phyloP scores from a whole-genome alignment of 2,329 filamentous ascomycete species.

The Thelonectria olida region DNA sequence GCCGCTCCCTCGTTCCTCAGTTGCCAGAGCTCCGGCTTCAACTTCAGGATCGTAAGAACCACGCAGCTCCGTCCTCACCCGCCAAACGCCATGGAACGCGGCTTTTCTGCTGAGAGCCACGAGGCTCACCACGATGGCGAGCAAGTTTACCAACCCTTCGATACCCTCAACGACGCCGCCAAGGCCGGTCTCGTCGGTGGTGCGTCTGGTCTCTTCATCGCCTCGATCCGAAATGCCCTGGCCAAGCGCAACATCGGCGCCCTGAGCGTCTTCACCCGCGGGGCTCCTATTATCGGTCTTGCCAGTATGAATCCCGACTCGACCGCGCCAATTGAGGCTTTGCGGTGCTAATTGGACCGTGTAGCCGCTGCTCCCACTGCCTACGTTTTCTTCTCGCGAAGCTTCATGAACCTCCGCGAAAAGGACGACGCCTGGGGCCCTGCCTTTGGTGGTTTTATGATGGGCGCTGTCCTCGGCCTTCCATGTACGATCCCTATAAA shows the following conservation, averaged over 20 bases:
- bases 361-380: conserved; percentile 70
- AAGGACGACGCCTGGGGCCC: conserved; percentile 83
- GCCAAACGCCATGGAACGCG: conserved; percentile 46
- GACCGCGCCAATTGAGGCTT: conserved; percentile 29
- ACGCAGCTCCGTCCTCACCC: conserved; percentile 38
- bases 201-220: conserved; percentile 74
- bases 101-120: conserved; percentile 39
- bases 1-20: conserved; percentile 30
- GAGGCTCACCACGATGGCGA: conserved; percentile 37
- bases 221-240: conserved; percentile 87
- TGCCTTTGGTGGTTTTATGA: conserved; percentile 78
- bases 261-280: conserved; percentile 81
- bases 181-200: conserved; percentile 73
- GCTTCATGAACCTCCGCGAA: conserved; percentile 84
- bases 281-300: conserved; percentile 75
- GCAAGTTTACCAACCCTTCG: conserved; percentile 72
- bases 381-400: conserved; percentile 80
- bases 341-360: conserved; percentile 45
- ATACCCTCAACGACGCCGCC: conserved; percentile 75
- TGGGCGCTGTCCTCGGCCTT: conserved; percentile 77
- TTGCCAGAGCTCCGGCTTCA: conserved; percentile 36
- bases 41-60: conserved; percentile 37
- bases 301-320: conserved; percentile 41
- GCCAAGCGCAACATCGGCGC: conserved; percentile 83
- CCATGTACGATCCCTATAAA: conserved; percentile 64